Evolutionary conservation across 2,329 filamentous ascomycete species (phyloP).

Genomic region (Aspergillus awamori): DNA sequence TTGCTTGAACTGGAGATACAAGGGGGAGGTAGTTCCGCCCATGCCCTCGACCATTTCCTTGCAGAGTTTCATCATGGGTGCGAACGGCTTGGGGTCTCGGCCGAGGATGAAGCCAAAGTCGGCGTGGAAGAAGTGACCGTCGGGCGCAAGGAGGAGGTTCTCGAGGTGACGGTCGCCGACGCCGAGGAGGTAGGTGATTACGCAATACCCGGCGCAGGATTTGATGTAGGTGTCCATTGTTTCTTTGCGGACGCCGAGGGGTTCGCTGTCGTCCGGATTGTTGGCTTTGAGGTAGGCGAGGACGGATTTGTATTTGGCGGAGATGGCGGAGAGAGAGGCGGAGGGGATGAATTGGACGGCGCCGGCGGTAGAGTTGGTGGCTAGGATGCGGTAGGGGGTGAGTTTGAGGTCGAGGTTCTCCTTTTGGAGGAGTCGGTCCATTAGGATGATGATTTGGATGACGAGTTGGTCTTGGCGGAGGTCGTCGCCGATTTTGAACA

Average conservation of each 20-base stretch:
- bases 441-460: slow-evolving; percentile 94
- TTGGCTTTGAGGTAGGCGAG: slow-evolving; percentile 85
- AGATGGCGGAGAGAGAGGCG: slow-evolving; percentile 78
- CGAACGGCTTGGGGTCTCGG: slow-evolving; percentile 95
- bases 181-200: slow-evolving; percentile 96
- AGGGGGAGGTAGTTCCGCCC: slow-evolving; percentile 78
- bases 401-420: slow-evolving; percentile 95
- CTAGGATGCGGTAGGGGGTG: slow-evolving; percentile 93
- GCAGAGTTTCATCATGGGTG: slow-evolving; percentile 93
- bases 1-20: slow-evolving; percentile 88
- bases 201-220: slow-evolving; percentile 95
- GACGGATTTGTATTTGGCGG: slow-evolving; percentile 76
- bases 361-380: slow-evolving; percentile 84
- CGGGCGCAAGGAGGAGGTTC: slow-evolving; percentile 86
- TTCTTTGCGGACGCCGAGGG: slow-evolving; percentile 85
- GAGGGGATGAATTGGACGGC: slow-evolving; percentile 93
- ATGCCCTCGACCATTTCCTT: slow-evolving; percentile 99
- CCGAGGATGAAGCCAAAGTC: slow-evolving; percentile 98
- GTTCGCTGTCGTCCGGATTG: slow-evolving; percentile 81
- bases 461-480: slow-evolving; percentile 95
- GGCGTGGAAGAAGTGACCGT: slow-evolving; percentile 95
- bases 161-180: slow-evolving; percentile 96
- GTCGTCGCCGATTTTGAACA: slow-evolving; percentile 98
- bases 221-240: slow-evolving; percentile 94
- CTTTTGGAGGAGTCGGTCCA: slow-evolving; percentile 93